These are phyloP conservation scores for Serpula lacrymans DNA, from an alignment of 768 basidiomycete species.

Conservation along the genomic window DNA sequence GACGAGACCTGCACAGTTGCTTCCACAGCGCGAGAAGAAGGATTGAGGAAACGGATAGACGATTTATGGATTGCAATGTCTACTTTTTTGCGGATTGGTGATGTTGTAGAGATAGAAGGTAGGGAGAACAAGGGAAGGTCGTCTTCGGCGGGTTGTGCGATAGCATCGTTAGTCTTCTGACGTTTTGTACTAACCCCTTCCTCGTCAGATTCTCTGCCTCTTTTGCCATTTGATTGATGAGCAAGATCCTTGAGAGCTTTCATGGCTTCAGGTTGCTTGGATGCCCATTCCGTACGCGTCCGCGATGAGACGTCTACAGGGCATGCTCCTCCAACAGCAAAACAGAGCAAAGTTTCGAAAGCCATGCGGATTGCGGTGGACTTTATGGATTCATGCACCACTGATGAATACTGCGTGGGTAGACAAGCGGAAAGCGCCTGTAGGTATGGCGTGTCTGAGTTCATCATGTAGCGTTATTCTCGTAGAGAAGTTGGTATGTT, in stretches of 20 bases:
- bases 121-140: conserved; percentile 55
- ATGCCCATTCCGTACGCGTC: conserved; percentile 19
- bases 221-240: conserved; percentile 15
- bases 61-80: conserved; percentile 55
- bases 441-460: conserved; percentile 20
- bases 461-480: too few species aligned
- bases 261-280: conserved; percentile 18
- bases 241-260: conserved; percentile 16
- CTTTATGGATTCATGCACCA: conserved; percentile 8
- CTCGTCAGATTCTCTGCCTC: conserved; percentile 16
- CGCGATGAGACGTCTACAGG: conserved; percentile 12
- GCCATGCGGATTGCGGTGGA: conserved; percentile 4
- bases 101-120: conserved; percentile 63
- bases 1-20: conserved; percentile 45
- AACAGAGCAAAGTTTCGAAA: conserved; percentile 25
- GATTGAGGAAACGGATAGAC: conserved; percentile 51
- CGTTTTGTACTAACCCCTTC: conserved; percentile 14
- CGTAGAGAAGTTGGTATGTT: too few species aligned
- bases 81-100: conserved; percentile 74
- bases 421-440: conserved; percentile 18
- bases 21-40: conserved; percentile 47
- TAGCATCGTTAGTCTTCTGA: conserved; percentile 14
- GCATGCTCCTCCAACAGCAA: conserved; percentile 26
- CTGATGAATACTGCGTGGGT: conserved; percentile 9
- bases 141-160: conserved; percentile 16